These are phyloP conservation scores for Protea cynaroides DNA, from an alignment of 164 flowering plant genomes.

Conservation along the genomic window DNA sequence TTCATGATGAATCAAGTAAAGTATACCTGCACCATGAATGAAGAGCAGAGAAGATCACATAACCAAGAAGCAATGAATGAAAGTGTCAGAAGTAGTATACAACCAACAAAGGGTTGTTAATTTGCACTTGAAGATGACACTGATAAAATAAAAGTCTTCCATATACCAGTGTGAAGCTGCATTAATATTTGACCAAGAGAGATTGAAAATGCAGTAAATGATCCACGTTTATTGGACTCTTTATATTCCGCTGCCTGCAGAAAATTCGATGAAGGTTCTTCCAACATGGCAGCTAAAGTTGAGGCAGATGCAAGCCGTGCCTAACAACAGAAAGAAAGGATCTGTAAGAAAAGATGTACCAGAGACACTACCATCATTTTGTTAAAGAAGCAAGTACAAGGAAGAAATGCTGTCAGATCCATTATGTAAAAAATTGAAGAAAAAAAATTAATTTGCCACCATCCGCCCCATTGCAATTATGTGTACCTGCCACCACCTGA, in stretches of 20 bases:
- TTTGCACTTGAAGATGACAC: background rate
- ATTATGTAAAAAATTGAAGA: background rate
- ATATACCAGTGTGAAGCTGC: constrained; percentile 84
- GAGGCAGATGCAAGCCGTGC: constrained; percentile 68
- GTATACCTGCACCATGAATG: constrained; percentile 46
- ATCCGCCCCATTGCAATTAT: too few relatives aligned
- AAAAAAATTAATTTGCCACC: too few relatives aligned
- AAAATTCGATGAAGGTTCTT: constrained; percentile 67
- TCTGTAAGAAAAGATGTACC: constrained; percentile 1
- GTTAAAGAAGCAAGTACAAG: too few relatives aligned
- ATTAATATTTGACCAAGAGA: constrained; percentile 83
- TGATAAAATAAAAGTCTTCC: constrained; percentile 2
- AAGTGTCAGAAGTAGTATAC: background rate
- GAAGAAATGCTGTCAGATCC: too few relatives aligned
- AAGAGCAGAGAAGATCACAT: background rate
- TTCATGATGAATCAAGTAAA: constrained; percentile 63
- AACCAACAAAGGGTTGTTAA: background rate
- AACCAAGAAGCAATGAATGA: background rate
- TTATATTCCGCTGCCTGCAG: constrained; percentile 88
- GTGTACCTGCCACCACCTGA: too few relatives aligned
- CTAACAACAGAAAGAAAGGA: constrained; percentile 27
- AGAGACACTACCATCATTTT: background rate
- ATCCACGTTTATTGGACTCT: constrained; percentile 61
- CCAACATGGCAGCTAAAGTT: constrained; percentile 65
- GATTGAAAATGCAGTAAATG: constrained; percentile 77